These are phyloP conservation scores for Ophiocordyceps robertsii DNA, from an alignment of 2,329 filamentous ascomycete genomes.

Conservation along the genomic window DNA sequence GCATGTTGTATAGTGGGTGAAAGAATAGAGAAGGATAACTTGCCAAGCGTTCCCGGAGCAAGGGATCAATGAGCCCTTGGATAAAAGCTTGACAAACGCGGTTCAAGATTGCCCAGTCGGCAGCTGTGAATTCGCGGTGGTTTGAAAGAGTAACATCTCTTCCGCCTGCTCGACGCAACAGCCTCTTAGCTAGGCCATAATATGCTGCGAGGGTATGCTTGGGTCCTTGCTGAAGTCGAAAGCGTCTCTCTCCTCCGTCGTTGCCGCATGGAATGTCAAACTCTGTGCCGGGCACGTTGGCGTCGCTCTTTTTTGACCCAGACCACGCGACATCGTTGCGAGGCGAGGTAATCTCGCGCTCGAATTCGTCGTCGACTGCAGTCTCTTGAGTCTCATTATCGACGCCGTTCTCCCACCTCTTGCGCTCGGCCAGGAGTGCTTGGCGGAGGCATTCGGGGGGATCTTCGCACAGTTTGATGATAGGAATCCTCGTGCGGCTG, in stretches of 20 bases:
- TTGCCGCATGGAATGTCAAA: constrained; percentile 9
- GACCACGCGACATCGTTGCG: constrained; percentile 11
- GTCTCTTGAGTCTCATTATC: constrained; percentile 22
- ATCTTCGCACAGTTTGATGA: constrained; percentile 72
- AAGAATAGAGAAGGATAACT: constrained; percentile 33
- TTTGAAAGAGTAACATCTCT: constrained; percentile 37
- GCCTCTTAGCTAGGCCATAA: constrained; percentile 32
- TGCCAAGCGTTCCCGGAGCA: constrained; percentile 30
- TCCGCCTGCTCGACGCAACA: constrained; percentile 32
- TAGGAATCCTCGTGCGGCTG: constrained; percentile 68
- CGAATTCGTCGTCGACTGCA: constrained; percentile 21
- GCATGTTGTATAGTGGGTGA: constrained; percentile 9
- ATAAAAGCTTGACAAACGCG: constrained; percentile 40
- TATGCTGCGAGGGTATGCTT: constrained; percentile 31
- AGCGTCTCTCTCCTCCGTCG: constrained; percentile 7
- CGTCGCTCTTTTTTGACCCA: constrained; percentile 1
- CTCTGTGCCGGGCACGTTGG: constrained; percentile 3
- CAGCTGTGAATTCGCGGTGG: constrained; percentile 22
- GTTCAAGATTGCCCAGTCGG: constrained; percentile 36
- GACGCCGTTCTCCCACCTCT: constrained; percentile 55
- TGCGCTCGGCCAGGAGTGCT: constrained; percentile 49
- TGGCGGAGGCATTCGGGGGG: constrained; percentile 47
- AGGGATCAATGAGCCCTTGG: constrained; percentile 33
- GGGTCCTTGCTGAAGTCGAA: constrained; percentile 26
- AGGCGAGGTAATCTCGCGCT: constrained; percentile 8